Percentiles rank a stretch among this genome's conserved stretches.
These are phyloP conservation scores for Ichthyophthirius multifiliis DNA, from an alignment of 169 alveolate species.

Conservation along the genomic window DNA sequence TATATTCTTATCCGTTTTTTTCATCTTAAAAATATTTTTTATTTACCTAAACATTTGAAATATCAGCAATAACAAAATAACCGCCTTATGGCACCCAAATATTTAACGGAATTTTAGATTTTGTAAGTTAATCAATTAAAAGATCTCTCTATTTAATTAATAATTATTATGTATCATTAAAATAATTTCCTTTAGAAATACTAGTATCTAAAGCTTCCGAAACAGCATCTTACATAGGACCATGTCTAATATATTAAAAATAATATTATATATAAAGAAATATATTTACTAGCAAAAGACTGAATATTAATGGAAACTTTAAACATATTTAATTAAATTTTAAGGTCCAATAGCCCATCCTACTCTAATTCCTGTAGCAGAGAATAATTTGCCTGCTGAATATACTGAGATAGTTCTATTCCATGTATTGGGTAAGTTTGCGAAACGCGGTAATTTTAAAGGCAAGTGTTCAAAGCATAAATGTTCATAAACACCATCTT, in stretches of 20 bases:
- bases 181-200: neutral
- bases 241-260: neutral
- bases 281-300: conserved; percentile 52
- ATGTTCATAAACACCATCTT: conserved; percentile 80
- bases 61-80: conserved; percentile 62
- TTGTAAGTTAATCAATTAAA: conserved; percentile 40
- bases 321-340: conserved; percentile 40
- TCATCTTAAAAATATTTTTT: conserved; percentile 40
- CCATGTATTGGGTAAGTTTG: conserved; percentile 56
- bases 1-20: conserved; percentile 36
- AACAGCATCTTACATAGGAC: conserved; percentile 23
- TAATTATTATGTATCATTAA: neutral
- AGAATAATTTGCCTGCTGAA: conserved; percentile 71
- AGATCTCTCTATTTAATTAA: conserved; percentile 30
- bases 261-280: neutral
- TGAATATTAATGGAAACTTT: conserved; percentile 42
- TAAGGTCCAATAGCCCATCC: conserved; percentile 82
- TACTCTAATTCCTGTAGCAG: conserved; percentile 77
- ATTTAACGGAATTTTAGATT: conserved; percentile 24
- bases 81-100: conserved; percentile 69
- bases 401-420: conserved; percentile 65
- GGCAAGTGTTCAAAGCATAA: conserved; percentile 59
- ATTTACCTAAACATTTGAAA: conserved; percentile 45
- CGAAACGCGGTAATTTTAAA: conserved; percentile 40
- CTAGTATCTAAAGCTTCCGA: conserved; percentile 15